Base-by-base conservation (phyloP, 2,329 filamentous ascomycete species). In the Beauveria rudraprayagi region DNA sequence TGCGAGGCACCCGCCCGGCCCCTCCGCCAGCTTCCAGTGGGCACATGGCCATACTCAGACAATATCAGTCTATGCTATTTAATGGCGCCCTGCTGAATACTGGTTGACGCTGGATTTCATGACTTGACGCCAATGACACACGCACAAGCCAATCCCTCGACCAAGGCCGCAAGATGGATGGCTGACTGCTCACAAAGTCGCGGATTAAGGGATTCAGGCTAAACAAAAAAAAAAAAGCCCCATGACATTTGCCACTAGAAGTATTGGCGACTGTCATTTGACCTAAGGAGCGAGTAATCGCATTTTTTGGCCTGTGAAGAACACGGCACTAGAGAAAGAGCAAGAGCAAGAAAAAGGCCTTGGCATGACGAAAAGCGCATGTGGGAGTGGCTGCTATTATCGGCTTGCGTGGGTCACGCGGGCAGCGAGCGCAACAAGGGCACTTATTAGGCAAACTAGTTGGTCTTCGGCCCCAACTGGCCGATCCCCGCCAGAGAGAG, bases 351-450 rank as follows among this genome's bases (percentile, higher is more conserved):
- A 40, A 22, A 41, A 28, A 30, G 48, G 44, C 37, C 56, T 60
- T 60, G 56, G 56, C 48, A 53, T 53, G 56, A 60, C 40, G 56
- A 46, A 60, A 46, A 60, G 56, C 48, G 56, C 14, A n/a, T 24
- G 17, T 52, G 24, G 24, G 56, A 59, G 40, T 52, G 34, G 34
- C 44, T 50, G 44, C 56, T 51, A 30, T 48, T 34, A n/a, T 26
- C 37, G 24, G 16, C 24, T 14, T 47, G n/a, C 24, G 54, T 44
- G 54, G 40, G 44, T 19, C 11, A 11, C 54, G 26, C 19, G 24
- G 53, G 53, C 40, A 34, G 30, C 11, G 30, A 44, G 40, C 54
- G 17, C 22, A 57, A 37, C 34, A 50, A 24, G 34, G 48, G 47
- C 56, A 52, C 26, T 26, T 59, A 30, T 26, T 59, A 30, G 10